These are phyloP conservation scores for Ophiocordyceps robertsii DNA, from an alignment of 2,329 filamentous ascomycete genomes.

Conservation along the genomic window DNA sequence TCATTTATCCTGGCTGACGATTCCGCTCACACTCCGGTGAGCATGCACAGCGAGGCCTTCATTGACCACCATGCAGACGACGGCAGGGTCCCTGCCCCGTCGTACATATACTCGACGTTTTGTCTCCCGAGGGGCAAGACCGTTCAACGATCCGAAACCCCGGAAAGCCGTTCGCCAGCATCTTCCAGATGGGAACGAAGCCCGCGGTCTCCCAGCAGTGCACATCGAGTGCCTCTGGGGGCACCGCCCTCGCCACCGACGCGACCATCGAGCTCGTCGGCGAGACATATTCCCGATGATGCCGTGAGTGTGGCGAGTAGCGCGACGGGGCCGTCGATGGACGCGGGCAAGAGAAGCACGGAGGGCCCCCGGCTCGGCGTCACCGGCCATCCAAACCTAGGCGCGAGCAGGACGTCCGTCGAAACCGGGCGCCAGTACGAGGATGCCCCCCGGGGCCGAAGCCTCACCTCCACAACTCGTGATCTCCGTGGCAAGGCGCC, in stretches of 20 bases:
- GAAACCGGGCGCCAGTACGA: slow-evolving; percentile 31
- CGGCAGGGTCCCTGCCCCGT: slow-evolving; percentile 40
- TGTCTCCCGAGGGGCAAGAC: slow-evolving; percentile 69
- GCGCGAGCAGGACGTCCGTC: slow-evolving; percentile 29
- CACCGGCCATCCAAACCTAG: slow-evolving; percentile 28
- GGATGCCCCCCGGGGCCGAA: slow-evolving; percentile 33
- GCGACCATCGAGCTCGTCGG: slow-evolving; percentile 43
- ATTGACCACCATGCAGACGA: slow-evolving; percentile 37
- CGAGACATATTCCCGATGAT: slow-evolving; percentile 23
- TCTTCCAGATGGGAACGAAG: slow-evolving; percentile 53
- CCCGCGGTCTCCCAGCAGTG: slow-evolving; percentile 23
- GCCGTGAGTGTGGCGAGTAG: slow-evolving; percentile 14
- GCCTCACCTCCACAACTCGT: slow-evolving; percentile 22
- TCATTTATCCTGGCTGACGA: slow-evolving; percentile 53
- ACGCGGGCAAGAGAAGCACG: slow-evolving; percentile 35
- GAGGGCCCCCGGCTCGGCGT: slow-evolving; percentile 26
- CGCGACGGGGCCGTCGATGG: slow-evolving; percentile 31
- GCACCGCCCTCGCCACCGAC: slow-evolving; percentile 50
- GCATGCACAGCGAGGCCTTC: slow-evolving; percentile 58
- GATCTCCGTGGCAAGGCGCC: slow-evolving; percentile 31
- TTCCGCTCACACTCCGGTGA: slow-evolving; percentile 53
- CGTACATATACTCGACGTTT: slow-evolving; percentile 82
- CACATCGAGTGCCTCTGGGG: slow-evolving; percentile 26
- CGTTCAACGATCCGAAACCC: slow-evolving; percentile 53
- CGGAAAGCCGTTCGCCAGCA: slow-evolving; percentile 36